A percentile compares a stretch with the other conserved stretches of the same genome.
phyloP scores from a whole-genome alignment of 2,329 filamentous ascomycete genomes.

The Monascus ruber region DNA sequence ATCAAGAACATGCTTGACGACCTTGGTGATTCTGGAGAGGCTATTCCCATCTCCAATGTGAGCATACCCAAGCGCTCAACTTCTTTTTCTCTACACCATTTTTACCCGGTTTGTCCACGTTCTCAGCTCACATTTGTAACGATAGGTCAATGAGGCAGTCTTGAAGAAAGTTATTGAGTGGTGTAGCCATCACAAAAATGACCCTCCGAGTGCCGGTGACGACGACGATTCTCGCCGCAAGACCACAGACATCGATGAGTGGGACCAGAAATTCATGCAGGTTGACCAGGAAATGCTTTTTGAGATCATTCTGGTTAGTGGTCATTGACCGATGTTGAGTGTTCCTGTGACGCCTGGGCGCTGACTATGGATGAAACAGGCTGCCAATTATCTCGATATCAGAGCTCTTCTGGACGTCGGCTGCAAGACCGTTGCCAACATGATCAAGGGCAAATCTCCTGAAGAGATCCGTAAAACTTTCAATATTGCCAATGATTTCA shows the following conservation, averaged over 20 bases:
- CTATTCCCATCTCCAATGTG: slow-evolving; percentile 60
- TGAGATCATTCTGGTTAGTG: slow-evolving; percentile 85
- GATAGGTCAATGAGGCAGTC: slow-evolving; percentile 78
- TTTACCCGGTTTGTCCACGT: too few species aligned
- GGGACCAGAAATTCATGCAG: slow-evolving; percentile 99
- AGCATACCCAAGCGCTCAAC: slow-evolving; percentile 3
- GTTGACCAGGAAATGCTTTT: slow-evolving; percentile 99
- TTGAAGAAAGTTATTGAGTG: slow-evolving; percentile 95
- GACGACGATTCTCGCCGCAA: slow-evolving; percentile 93
- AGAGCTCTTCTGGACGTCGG: slow-evolving; percentile 95
- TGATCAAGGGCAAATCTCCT: slow-evolving; percentile 99
- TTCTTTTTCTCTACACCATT: not conserved
- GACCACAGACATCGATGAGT: slow-evolving; percentile 97
- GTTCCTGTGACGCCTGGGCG: not conserved
- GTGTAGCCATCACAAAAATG: slow-evolving; percentile 89
- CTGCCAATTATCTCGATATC: slow-evolving; percentile 97
- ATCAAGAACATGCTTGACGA: slow-evolving; percentile 99
- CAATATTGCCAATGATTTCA: slow-evolving; percentile 99
- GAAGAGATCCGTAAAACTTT: slow-evolving; percentile 99
- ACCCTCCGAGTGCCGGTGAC: slow-evolving; percentile 69
- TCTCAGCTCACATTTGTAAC: too few species aligned
- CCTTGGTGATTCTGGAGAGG: slow-evolving; percentile 53
- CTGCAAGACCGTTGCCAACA: slow-evolving; percentile 99
- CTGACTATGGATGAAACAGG: slow-evolving; percentile 40
- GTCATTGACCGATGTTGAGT: not conserved